Conservation (phyloP, 116 monocot species). For the Phalaenopsis hybrid region DNA sequence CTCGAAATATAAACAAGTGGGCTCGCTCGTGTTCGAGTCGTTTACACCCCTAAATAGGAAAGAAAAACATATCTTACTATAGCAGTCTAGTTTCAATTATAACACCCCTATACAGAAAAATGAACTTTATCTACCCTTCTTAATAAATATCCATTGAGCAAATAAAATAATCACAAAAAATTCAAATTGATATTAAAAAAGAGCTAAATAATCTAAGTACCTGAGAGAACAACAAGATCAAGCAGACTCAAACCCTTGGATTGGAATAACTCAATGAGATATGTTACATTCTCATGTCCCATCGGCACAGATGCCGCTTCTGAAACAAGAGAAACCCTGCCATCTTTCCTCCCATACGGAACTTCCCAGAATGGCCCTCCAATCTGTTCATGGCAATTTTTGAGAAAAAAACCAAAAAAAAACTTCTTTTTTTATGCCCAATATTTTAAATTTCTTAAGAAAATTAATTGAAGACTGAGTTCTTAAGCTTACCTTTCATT, state of each 20-base stretch:
- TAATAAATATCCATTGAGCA: too few species aligned
- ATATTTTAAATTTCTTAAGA: background rate
- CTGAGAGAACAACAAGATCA: conserved; percentile 65
- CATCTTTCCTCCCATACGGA: conserved; percentile 64
- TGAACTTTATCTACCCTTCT: too few species aligned
- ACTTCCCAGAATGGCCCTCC: conserved; percentile 74
- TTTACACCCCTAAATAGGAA: too few species aligned
- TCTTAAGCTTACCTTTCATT: too few species aligned
- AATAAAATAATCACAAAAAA: background rate
- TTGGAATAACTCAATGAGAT: conserved; percentile 78
- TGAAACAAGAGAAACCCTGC: conserved; percentile 30
- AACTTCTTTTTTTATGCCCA: background rate
- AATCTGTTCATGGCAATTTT: conserved; percentile 16
- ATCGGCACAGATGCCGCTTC: conserved; percentile 44
- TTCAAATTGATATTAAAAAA: background rate
- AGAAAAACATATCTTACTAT: too few species aligned
- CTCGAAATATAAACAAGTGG: too few species aligned
- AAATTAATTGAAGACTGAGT: too few species aligned
- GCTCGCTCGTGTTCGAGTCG: too few species aligned
- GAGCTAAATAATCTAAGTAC: conserved; percentile 4
- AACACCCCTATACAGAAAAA: too few species aligned
- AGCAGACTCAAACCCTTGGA: conserved; percentile 50
- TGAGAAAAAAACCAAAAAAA: background rate
- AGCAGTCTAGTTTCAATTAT: too few species aligned
- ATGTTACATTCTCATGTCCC: conserved; percentile 69